phyloP scores from a whole-genome alignment of 2,329 filamentous ascomycete genomes.

The Cladophialophora bantiana region DNA sequence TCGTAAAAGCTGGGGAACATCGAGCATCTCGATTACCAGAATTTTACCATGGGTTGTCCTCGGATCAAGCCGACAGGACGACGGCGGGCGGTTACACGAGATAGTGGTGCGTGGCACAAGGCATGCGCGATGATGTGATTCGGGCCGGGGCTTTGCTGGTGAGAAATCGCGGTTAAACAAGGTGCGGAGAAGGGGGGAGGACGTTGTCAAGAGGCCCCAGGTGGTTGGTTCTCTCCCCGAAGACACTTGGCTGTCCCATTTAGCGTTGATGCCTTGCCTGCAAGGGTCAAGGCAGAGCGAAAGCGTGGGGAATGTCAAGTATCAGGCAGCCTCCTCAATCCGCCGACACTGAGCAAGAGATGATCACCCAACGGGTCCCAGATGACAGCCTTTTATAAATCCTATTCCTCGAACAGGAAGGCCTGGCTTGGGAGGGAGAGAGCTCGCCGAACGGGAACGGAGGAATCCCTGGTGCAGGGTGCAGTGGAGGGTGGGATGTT shows the following conservation, averaged over 20 bases:
- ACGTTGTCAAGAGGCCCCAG: constrained; percentile 12
- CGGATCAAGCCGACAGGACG: constrained; percentile 12
- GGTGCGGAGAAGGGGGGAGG: constrained; percentile 12
- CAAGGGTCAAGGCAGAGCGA: constrained; percentile 18
- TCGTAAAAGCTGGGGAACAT: constrained; percentile 9
- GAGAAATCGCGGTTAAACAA: constrained; percentile 2
- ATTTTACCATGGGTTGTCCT: constrained; percentile 4
- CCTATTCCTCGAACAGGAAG: not conserved
- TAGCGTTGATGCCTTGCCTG: constrained; percentile 12
- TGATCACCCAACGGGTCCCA: constrained; percentile 5
- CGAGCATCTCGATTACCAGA: not conserved
- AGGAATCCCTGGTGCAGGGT: constrained; percentile 3
- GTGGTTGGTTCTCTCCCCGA: constrained; percentile 6
- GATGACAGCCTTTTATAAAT: constrained; percentile 3
- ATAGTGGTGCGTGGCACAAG: constrained; percentile 6
- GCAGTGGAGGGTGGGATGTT: not conserved
- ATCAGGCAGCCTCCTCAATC: constrained; percentile 12
- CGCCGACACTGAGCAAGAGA: constrained; percentile 9
- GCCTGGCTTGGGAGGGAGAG: not conserved
- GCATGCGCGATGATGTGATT: constrained; percentile 28
- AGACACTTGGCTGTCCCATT: not conserved
- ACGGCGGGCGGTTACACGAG: constrained; percentile 14
- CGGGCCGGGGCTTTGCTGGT: constrained; percentile 8
- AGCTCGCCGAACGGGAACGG: constrained; percentile 24
- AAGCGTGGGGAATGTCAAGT: constrained; percentile 30